phyloP scores from a whole-genome alignment of 2,329 filamentous ascomycete species.

The Ceratocystis lukuohia region DNA sequence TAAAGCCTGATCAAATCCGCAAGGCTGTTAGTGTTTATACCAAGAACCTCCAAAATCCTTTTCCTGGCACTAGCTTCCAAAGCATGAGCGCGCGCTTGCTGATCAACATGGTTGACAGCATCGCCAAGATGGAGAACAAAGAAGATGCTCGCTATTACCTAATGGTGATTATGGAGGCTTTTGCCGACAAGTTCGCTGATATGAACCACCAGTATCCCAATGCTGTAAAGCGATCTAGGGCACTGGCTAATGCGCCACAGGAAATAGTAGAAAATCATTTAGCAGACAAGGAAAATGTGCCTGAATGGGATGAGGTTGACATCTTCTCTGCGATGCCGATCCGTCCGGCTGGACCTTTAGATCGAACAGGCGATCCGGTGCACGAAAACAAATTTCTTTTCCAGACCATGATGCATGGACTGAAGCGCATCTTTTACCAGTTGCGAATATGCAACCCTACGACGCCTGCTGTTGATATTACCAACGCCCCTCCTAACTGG shows the following conservation, averaged over 20 bases:
- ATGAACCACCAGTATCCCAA: slow-evolving; percentile 97
- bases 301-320: slow-evolving; percentile 96
- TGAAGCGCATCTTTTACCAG: slow-evolving; percentile 86
- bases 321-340: slow-evolving; percentile 95
- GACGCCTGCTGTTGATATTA: slow-evolving; percentile 50
- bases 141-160: slow-evolving; percentile 87
- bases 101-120: slow-evolving; percentile 96
- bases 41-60: slow-evolving; percentile 85
- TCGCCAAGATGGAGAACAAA: slow-evolving; percentile 86
- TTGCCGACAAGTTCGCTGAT: slow-evolving; percentile 92
- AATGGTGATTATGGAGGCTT: slow-evolving; percentile 94
- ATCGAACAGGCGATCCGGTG: slow-evolving; percentile 79
- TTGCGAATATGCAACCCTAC: slow-evolving; percentile 70
- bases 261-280: slow-evolving; percentile 73
- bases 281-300: slow-evolving; percentile 63
- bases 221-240: slow-evolving; percentile 77
- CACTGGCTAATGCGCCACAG: slow-evolving; percentile 32
- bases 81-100: slow-evolving; percentile 98
- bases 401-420: slow-evolving; percentile 84
- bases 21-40: slow-evolving; percentile 97
- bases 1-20: slow-evolving; percentile 80
- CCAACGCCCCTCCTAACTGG: slow-evolving; percentile 79
- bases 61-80: slow-evolving; percentile 95
- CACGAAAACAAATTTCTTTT: slow-evolving; percentile 97
- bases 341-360: slow-evolving; percentile 61